Base-by-base conservation (phyloP, 371 early-diverging fungal species). In the Zychaea mexicana region DNA sequence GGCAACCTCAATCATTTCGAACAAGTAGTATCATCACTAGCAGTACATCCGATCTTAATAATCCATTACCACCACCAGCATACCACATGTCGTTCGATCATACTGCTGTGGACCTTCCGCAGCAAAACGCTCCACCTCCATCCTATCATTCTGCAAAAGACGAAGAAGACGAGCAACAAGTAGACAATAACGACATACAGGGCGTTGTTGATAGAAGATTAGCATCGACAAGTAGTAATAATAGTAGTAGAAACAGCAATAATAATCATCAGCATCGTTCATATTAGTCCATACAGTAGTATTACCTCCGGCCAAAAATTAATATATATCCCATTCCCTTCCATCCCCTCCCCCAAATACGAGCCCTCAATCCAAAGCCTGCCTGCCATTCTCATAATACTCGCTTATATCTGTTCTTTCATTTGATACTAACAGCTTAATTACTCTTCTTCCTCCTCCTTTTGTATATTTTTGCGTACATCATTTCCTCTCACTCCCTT, bases 141-240 rank as follows among this genome's bases (percentile, higher is more conserved):
- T 66, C 67, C 10, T 66, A 66, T 10, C 67, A 66, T 46, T 66
- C 67, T 8, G 52, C 36, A 3, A 66, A 66, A 57, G 67, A 66
- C 1, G 67, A 66, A 3, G 67, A 66, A 13, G 64, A 63, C n/a
- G 42, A 42, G 17, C 6, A 36, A 3, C 7, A 32, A 22, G 10
- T 31, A 13, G 31, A 7, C 3, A 55, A 31, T 30, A 31, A 31
- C 19, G 13, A n/a, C 26, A 42, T n/a, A n/a, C n/a, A 15, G 4
- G 42, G 42, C 3, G n/a, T 7, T 42, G 15, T n/a, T n/a, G n/a
- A n/a, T n/a, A n/a, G n/a, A n/a, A n/a, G n/a, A n/a, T n/a, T n/a
- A n/a, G n/a, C n/a, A n/a, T n/a, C n/a, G n/a, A n/a, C n/a, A n/a
- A n/a, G 42, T 42, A 42, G 42, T 42, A 42, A n/a, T 42, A 42